Base-by-base conservation (phyloP, 164 flowering plant species). In the Chloranthus sessilifolius region DNA sequence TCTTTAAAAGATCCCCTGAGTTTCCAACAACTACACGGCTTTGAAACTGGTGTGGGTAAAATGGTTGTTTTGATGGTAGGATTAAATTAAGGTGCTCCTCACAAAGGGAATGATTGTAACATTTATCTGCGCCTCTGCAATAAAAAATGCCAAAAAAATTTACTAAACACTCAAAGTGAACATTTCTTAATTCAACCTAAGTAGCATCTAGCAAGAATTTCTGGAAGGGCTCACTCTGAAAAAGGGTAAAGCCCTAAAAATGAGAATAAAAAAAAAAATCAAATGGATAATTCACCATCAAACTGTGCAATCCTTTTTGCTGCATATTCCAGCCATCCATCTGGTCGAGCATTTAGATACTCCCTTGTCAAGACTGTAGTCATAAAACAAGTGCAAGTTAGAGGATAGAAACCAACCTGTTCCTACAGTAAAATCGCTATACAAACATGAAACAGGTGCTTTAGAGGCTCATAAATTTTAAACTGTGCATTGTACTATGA, bases 21-120 rank as follows among this genome's bases (percentile, higher is more conserved):
- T 94, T 89, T 43, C 99, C 99, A 72, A 94, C 96, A 74, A 94
- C 97, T 2, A 97, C 99, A 77, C 99, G 89, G 26, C 66, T 84
- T 41, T 53, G 64, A 59, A 94, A 89, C 62, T 94, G 97, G 41
- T 82, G 80, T 12, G 99, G 96, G 54, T 77, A 88, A 67, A 94
- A 94, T 16, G 99, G 99, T 3, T 97, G 95, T 47, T 76, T 83
- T 37, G 92, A 75, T 36, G 99, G 99, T 54, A 94, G 66, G 43
- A 87, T 47, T 58, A 85, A 28, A 74, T 87, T 83, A 42, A 94
- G 97, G 61, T 81, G 82, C 51, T 94, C 97, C 76, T 94, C 99
- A 63, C 99, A 94, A 31, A 89, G 88, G 38, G 88, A 68, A 38
- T 64, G 71, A 60, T 94, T 94, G 64, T 81, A 69, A 69, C 99